Evolutionary conservation across 176 grass and related monocot genomes (phyloP), one percentile per base, ranked within the genome.

Genomic region (Alopecurus myosuroides): DNA sequence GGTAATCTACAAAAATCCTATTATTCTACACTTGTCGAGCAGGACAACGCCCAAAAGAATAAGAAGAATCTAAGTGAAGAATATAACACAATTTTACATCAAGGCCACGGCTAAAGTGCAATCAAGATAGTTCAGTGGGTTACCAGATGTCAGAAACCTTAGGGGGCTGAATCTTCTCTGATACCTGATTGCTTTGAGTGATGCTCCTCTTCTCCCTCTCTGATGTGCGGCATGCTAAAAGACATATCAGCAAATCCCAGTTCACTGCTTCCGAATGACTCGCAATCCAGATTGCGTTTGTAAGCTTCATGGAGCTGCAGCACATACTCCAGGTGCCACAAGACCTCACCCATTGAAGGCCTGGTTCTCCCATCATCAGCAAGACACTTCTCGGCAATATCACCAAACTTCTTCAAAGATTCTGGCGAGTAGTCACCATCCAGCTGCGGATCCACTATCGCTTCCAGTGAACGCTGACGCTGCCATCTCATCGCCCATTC

Each of bases 401-500:
- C 96, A 56, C 93, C 91, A 81, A 92, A 95, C 77, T 98, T 98
- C 82, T 92, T 98, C 87, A 98, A 29, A 6, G 96, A 98, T 61
- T 98, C 96, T 15, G 87, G 68, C 8, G 91, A 98, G 83, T 89
- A 95, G 74, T 95, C 96, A 68, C 91, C 91, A 55, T 89, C 71
- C 34, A 98, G 68, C 40, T 56, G 78, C 49, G 89, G 89, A 74
- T 98, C 96, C 68, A 92, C 74, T 58, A 98, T 91, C 31, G 68
- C 65, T 68, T 98, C 89, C 33, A 98, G 76, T 0, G 96, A 93
- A 44, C 96, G 88, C 84, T 98, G 96, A 23, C 96, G 89, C 73
- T 98, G 96, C 96, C 96, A 98, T 71, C 96, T 77, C 71, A 98
- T 88, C 4, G 93, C 91, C 96, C 96, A 98, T 79, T 98, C 96